Percentiles rank a stretch among this genome's conserved stretches.
These are phyloP conservation scores for Coniochaeta pulveracea DNA, from an alignment of 2,329 filamentous ascomycete species.

Conservation along the genomic window DNA sequence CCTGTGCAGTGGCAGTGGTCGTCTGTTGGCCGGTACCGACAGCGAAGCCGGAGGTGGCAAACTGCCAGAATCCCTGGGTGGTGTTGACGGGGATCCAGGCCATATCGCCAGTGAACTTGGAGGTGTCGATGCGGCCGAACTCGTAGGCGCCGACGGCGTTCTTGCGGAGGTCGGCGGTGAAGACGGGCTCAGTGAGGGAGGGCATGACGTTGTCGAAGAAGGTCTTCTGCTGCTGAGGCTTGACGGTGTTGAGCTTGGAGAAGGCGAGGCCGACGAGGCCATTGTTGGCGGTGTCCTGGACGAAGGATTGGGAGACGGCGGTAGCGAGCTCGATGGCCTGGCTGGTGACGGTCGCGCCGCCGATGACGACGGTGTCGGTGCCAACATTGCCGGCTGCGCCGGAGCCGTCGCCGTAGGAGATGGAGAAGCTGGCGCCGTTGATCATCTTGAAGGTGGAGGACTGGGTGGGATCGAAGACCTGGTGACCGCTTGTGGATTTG, in stretches of 20 bases:
- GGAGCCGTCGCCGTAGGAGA: conserved; percentile 60
- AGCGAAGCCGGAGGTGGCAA: conserved; percentile 43
- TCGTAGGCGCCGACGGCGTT: conserved; percentile 55
- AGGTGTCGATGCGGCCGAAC: conserved; percentile 58
- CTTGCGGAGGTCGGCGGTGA: conserved; percentile 58
- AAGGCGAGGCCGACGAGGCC: conserved; percentile 63
- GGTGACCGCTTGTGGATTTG: conserved; percentile 34
- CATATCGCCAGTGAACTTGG: conserved; percentile 52
- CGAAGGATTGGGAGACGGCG: conserved; percentile 44
- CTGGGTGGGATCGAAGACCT: conserved; percentile 23
- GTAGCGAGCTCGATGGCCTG: conserved; percentile 61
- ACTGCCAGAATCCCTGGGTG: conserved; percentile 58
- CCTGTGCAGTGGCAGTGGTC: conserved; percentile 26
- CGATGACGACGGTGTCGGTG: conserved; percentile 56
- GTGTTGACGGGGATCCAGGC: conserved; percentile 50
- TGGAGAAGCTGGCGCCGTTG: conserved; percentile 42
- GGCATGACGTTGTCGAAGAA: conserved; percentile 61
- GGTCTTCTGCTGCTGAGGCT: conserved; percentile 52
- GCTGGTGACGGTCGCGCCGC: conserved; percentile 45
- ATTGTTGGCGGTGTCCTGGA: conserved; percentile 47
- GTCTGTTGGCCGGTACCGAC: conserved; percentile 33
- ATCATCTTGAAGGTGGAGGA: conserved; percentile 22
- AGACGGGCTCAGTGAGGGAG: conserved; percentile 52
- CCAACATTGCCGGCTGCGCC: conserved; percentile 53
- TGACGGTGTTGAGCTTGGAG: conserved; percentile 51